Conservation (phyloP, 805 yeast species). For the Deakozyma indianensis region DNA sequence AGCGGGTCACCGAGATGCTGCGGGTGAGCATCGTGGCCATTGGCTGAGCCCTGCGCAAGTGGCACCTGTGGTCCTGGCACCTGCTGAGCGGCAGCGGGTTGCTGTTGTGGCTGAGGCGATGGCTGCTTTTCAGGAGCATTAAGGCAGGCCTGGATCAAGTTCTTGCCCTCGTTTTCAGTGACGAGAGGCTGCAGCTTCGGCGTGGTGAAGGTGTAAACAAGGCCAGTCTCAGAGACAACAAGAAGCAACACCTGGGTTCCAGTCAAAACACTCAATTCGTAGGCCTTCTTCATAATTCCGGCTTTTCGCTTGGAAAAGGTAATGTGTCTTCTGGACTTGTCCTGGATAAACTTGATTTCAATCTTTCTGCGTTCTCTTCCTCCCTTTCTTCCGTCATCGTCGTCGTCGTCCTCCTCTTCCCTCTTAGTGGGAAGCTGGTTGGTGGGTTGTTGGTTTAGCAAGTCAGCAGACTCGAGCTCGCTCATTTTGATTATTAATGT, state of each 20-base stretch:
- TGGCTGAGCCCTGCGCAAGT: background rate
- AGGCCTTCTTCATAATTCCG: slow-evolving; percentile 99
- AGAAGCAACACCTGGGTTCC: slow-evolving; percentile 92
- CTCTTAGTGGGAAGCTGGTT: slow-evolving; percentile 6
- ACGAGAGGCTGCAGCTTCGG: slow-evolving; percentile 97
- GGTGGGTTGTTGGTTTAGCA: background rate
- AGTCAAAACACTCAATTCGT: slow-evolving; percentile 87
- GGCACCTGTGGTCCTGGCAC: background rate
- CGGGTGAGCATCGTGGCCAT: background rate
- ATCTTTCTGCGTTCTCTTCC: slow-evolving; percentile 69
- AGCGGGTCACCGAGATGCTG: background rate
- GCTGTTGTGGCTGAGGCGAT: background rate
- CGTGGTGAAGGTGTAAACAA: slow-evolving; percentile 96
- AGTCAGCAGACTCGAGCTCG: background rate
- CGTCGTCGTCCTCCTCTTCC: slow-evolving; percentile 33
- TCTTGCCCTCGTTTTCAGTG: slow-evolving; percentile 94
- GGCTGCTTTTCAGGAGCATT: slow-evolving; percentile 87
- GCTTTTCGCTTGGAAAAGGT: slow-evolving; percentile 97
- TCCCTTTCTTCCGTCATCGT: slow-evolving; percentile 26
- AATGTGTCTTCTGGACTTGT: slow-evolving; percentile 93
- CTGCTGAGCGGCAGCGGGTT: background rate
- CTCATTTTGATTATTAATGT: too few relatives aligned
- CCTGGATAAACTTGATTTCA: slow-evolving; percentile 94
- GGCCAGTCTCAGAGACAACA: slow-evolving; percentile 96
- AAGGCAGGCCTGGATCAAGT: slow-evolving; percentile 88